Percentiles rank a stretch among this genome's conserved stretches.
Conservation (phyloP, 495 filamentous ascomycete genomes). For the Penicillium coprophilum region DNA sequence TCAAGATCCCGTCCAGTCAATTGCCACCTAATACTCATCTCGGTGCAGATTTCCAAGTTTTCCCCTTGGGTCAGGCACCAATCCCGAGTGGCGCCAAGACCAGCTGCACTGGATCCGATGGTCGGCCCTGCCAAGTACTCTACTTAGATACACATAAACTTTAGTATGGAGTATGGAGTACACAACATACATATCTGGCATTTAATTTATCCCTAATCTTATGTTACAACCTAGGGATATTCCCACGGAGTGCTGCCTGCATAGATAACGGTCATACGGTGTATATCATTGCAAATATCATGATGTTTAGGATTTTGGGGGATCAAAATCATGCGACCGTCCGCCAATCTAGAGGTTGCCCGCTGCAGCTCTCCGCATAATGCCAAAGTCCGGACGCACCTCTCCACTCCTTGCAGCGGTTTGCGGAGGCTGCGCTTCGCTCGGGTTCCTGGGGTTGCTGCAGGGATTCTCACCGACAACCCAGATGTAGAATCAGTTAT, state of each 20-base stretch:
- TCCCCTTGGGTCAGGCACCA: constrained; percentile 9
- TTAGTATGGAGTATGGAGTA: no score
- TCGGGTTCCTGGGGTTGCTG: background rate
- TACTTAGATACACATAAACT: background rate
- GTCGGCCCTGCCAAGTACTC: constrained; percentile 1
- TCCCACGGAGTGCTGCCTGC: background rate
- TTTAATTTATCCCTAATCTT: background rate
- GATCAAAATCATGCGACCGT: background rate
- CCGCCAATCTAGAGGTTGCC: background rate
- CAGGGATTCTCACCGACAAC: constrained; percentile 1
- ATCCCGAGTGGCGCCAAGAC: constrained; percentile 15
- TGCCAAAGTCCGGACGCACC: background rate
- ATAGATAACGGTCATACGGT: background rate
- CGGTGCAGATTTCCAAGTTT: background rate
- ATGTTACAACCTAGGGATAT: background rate
- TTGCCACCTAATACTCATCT: background rate
- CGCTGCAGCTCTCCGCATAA: background rate
- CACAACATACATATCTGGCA: background rate
- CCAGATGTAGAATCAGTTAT: background rate
- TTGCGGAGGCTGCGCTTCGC: background rate
- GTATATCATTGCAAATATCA: background rate
- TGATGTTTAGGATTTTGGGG: background rate
- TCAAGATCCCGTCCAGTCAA: constrained; percentile 2
- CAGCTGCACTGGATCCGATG: constrained; percentile 15
- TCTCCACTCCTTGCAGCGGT: background rate